phyloP scores from a whole-genome alignment of 2,329 filamentous ascomycete genomes.

The Beauveria australis region DNA sequence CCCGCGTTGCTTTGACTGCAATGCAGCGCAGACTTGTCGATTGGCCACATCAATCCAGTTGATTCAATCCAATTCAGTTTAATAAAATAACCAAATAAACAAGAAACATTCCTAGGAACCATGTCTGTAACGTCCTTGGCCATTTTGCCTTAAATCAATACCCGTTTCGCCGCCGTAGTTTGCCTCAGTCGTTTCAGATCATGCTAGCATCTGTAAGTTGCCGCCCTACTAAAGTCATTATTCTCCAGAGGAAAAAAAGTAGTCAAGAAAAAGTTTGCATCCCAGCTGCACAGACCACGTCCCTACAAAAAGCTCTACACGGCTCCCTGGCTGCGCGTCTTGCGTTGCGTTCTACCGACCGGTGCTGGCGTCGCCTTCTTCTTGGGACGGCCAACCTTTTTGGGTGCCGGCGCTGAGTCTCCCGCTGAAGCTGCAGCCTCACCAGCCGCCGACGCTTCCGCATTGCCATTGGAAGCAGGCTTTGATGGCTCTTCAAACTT shows the following conservation, averaged over 20 bases:
- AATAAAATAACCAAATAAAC: no score
- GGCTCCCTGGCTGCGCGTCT: conserved; percentile 36
- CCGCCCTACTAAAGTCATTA: not conserved
- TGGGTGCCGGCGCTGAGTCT: conserved; percentile 3
- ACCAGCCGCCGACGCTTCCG: not conserved
- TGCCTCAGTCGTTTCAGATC: no score
- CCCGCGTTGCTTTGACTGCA: no score
- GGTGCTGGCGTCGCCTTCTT: conserved; percentile 28
- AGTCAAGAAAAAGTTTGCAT: not conserved
- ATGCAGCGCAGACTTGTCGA: no score
- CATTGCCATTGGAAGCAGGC: conserved; percentile 16
- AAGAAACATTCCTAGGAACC: no score
- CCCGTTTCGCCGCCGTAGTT: no score
- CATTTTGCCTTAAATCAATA: no score
- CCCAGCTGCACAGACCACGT: not conserved
- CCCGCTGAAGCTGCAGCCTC: not conserved
- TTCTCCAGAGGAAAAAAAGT: not conserved
- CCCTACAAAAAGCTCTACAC: conserved; percentile 17
- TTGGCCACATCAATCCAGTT: no score
- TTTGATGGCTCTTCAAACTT: conserved; percentile 17
- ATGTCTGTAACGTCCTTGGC: no score
- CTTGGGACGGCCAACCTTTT: conserved; percentile 23
- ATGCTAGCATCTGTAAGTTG: not conserved
- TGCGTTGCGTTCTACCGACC: conserved; percentile 30
- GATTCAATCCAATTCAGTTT: no score